A percentile compares a stretch with the other conserved stretches of the same genome.
Conservation (phyloP, 2,329 filamentous ascomycete genomes). For the Knufia fluminis region DNA sequence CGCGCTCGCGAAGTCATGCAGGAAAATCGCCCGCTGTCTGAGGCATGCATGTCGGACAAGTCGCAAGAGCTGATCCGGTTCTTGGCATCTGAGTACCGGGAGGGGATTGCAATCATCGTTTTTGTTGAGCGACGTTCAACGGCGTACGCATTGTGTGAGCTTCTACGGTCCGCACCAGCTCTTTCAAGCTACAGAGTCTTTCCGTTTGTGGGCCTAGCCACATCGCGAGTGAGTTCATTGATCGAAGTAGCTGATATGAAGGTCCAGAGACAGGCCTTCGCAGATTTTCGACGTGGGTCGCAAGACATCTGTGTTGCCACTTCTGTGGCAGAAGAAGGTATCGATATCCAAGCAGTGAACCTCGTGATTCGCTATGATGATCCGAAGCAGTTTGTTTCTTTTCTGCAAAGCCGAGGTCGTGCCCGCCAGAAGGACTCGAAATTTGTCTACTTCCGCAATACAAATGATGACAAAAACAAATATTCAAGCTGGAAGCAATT, state of each 20-base stretch:
- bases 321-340: slow-evolving; percentile 51
- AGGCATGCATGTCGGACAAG: slow-evolving; percentile 33
- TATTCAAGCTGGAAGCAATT: slow-evolving; percentile 52
- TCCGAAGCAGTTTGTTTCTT: slow-evolving; percentile 54
- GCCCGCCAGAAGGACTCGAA: slow-evolving; percentile 50
- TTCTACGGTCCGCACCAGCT: slow-evolving; percentile 47
- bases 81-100: slow-evolving; percentile 32
- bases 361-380: slow-evolving; percentile 56
- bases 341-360: slow-evolving; percentile 55
- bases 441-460: slow-evolving; percentile 42
- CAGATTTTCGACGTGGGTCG: slow-evolving; percentile 44
- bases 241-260: slow-evolving; percentile 42
- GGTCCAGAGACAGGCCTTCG: slow-evolving; percentile 39
- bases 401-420: slow-evolving; percentile 56
- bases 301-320: slow-evolving; percentile 52
- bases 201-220: slow-evolving; percentile 47
- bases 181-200: slow-evolving; percentile 32
- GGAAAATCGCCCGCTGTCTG: no score
- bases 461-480: slow-evolving; percentile 26
- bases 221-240: slow-evolving; percentile 32
- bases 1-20: not conserved
- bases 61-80: slow-evolving; percentile 48
- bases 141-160: slow-evolving; percentile 49
- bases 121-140: slow-evolving; percentile 58
- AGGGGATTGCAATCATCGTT: slow-evolving; percentile 50